A percentile compares a stretch with the other conserved stretches of the same genome.
phyloP scores from a whole-genome alignment of 305 asterid genomes.

The Fraxinus sp. region DNA sequence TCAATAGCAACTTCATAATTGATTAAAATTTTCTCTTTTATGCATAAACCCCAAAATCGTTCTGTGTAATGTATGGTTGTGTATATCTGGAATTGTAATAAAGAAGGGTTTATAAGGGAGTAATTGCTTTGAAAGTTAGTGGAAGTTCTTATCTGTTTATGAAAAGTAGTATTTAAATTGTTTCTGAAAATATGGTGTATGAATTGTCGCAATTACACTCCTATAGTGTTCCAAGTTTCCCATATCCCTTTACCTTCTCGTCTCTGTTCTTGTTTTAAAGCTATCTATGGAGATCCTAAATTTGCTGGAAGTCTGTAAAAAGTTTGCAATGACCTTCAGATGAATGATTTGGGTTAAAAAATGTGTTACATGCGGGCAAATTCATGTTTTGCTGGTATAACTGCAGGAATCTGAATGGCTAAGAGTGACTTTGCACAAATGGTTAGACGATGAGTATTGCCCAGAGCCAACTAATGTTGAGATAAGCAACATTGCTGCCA shows the following conservation, averaged over 20 bases:
- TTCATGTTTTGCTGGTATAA: neutral
- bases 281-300: neutral
- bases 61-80: neutral
- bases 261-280: neutral
- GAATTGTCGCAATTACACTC: neutral
- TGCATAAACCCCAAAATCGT: neutral
- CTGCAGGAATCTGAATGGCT: constrained; percentile 87
- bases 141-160: neutral
- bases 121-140: neutral
- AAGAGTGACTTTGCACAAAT: constrained; percentile 64
- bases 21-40: neutral
- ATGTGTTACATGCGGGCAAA: neutral
- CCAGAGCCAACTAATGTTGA: constrained; percentile 79
- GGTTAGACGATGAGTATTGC: constrained; percentile 96
- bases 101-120: neutral
- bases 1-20: neutral
- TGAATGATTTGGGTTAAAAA: neutral
- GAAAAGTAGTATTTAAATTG: neutral
- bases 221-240: neutral
- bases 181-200: neutral
- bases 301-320: neutral
- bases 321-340: neutral
- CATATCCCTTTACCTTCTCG: neutral
- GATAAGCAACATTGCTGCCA: constrained; percentile 73
- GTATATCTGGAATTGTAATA: neutral